These are phyloP conservation scores for Abrus precatorius DNA, from an alignment of 306 rosid species.

Conservation along the genomic window DNA sequence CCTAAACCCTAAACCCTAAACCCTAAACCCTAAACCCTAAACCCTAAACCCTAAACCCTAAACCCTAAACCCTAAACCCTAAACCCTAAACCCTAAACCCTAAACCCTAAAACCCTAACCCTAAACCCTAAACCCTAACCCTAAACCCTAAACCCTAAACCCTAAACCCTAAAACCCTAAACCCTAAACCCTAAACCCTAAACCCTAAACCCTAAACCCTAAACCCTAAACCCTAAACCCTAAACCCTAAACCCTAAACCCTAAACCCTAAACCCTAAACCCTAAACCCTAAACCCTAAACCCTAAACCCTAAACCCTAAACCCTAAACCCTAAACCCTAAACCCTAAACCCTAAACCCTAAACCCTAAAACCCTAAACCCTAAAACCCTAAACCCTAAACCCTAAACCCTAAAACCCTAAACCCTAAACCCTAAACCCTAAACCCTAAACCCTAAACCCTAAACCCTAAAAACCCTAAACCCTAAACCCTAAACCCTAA, in stretches of 20 bases:
- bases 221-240: neutral
- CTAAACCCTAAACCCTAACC: constrained; percentile 27
- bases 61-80: no score
- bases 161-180: neutral
- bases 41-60: no score
- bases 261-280: constrained; percentile 10
- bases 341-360: neutral
- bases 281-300: neutral
- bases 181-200: neutral
- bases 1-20: no score
- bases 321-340: constrained; percentile 9
- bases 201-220: neutral
- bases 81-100: no score
- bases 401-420: neutral
- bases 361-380: neutral
- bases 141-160: constrained; percentile 12
- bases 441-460: neutral
- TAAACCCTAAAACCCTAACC: neutral
- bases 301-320: neutral
- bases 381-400: neutral
- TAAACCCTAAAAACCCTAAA: neutral
- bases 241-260: neutral
- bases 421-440: neutral
- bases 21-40: no score
- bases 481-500: neutral